These are phyloP conservation scores for Neoarthrinium moseri DNA, from an alignment of 2,329 filamentous ascomycete species.

Conservation along the genomic window DNA sequence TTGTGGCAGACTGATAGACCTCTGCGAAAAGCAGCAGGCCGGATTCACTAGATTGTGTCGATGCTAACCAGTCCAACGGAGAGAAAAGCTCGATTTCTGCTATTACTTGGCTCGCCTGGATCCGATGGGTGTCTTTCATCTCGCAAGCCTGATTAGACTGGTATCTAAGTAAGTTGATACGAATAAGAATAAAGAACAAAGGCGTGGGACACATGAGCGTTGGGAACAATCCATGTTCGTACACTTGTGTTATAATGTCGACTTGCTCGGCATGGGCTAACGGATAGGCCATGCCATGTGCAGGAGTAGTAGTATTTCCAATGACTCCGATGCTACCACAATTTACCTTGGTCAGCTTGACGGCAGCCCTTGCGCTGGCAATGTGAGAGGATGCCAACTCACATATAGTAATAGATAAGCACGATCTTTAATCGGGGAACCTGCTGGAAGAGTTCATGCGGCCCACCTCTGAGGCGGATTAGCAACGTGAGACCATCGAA, in stretches of 20 bases:
- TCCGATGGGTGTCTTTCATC: neutral
- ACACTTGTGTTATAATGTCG: conserved; percentile 19
- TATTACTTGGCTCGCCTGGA: conserved; percentile 18
- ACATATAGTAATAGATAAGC: conserved; percentile 22
- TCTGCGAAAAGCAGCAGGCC: conserved; percentile 28
- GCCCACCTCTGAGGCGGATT: conserved; percentile 28
- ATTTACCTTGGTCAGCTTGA: neutral
- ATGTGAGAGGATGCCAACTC: conserved; percentile 11
- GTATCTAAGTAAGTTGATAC: conserved; percentile 28
- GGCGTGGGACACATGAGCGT: conserved; percentile 22
- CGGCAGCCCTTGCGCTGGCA: neutral
- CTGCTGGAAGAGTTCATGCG: conserved; percentile 14
- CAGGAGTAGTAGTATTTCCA: conserved; percentile 31
- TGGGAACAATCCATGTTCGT: conserved; percentile 15
- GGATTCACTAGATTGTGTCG: conserved; percentile 15
- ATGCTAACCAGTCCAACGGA: conserved; percentile 22
- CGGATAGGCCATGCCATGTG: conserved; percentile 18
- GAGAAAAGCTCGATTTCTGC: conserved; percentile 24
- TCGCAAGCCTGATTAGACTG: conserved; percentile 7
- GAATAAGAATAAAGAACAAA: conserved; percentile 24
- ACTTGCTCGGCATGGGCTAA: conserved; percentile 19
- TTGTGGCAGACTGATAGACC: conserved; percentile 27
- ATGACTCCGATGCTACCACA: conserved; percentile 24
- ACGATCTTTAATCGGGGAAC: conserved; percentile 11
- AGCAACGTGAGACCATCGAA: conserved; percentile 25